Conservation (phyloP, 2,329 filamentous ascomycete species). For the Aspergillus fructus region DNA sequence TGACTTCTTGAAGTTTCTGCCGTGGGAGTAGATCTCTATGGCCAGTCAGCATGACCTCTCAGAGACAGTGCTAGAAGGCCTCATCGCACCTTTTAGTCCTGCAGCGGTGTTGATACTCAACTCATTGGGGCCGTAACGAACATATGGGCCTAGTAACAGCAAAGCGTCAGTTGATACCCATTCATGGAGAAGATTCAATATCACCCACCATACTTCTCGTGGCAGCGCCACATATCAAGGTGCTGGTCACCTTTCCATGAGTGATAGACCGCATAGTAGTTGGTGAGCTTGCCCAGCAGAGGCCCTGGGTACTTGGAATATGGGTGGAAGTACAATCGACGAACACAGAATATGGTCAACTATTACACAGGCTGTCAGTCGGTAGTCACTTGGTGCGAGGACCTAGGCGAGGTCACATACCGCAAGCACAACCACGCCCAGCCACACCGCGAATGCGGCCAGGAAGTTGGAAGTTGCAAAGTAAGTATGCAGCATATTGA, state of each 20-base stretch:
- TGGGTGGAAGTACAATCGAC: background rate
- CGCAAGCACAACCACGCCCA: too few species aligned
- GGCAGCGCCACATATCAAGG: background rate
- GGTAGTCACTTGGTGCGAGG: background rate
- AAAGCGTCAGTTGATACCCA: background rate
- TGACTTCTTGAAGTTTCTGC: background rate
- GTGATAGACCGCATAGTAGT: background rate
- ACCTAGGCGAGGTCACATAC: too few species aligned
- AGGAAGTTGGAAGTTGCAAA: too few species aligned
- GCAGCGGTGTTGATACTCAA: background rate
- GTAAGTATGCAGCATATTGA: too few species aligned
- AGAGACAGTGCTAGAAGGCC: background rate
- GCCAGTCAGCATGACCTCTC: background rate
- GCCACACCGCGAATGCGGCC: too few species aligned
- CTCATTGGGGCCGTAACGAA: background rate
- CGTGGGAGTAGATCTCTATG: background rate
- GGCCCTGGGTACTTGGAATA: background rate
- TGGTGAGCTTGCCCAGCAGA: background rate
- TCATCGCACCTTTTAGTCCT: background rate
- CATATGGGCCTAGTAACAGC: background rate
- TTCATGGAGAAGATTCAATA: too few species aligned
- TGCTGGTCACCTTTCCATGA: background rate
- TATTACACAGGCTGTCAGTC: slow-evolving; percentile 33
- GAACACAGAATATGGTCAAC: background rate
- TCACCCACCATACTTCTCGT: background rate